Evolutionary conservation across 345 rosid species (phyloP).

Genomic region (Iberis pinnata): DNA sequence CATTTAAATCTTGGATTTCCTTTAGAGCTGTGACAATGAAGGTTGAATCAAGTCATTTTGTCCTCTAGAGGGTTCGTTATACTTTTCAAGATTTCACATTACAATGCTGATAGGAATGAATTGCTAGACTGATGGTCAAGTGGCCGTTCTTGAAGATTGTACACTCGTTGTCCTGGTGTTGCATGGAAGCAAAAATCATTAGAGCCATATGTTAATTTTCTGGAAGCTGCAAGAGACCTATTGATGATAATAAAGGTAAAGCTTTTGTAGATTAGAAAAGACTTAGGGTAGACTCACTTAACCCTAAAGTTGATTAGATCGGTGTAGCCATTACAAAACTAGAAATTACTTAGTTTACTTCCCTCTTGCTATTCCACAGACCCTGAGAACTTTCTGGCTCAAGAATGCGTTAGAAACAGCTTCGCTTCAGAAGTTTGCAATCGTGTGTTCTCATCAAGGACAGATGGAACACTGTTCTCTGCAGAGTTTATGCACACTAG

Average conservation of each 20-base stretch:
- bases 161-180: constrained; percentile 12
- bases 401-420: neutral
- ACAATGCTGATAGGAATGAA: neutral
- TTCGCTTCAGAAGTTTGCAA: constrained; percentile 2
- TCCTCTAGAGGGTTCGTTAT: constrained; percentile 4
- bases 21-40: neutral
- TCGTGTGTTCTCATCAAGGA: too few species aligned
- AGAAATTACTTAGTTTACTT: constrained; percentile 3
- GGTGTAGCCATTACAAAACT: neutral
- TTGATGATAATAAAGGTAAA: constrained; percentile 10
- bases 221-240: constrained; percentile 14
- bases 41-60: neutral
- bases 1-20: constrained; percentile 3
- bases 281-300: constrained; percentile 6
- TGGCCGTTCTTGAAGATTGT: constrained; percentile 13
- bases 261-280: neutral
- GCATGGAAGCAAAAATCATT: constrained; percentile 3
- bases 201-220: constrained; percentile 1
- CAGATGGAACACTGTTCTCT: too few species aligned
- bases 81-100: constrained; percentile 9
- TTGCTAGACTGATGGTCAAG: constrained; percentile 21
- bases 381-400: neutral
- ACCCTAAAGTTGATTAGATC: constrained; percentile 6
- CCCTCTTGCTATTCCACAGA: constrained; percentile 1
- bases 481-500: neutral